Evolutionary conservation across 345 rosid genomes (phyloP), one percentile per base, ranked within the genome.

Genomic region (Gossypium thurberi): DNA sequence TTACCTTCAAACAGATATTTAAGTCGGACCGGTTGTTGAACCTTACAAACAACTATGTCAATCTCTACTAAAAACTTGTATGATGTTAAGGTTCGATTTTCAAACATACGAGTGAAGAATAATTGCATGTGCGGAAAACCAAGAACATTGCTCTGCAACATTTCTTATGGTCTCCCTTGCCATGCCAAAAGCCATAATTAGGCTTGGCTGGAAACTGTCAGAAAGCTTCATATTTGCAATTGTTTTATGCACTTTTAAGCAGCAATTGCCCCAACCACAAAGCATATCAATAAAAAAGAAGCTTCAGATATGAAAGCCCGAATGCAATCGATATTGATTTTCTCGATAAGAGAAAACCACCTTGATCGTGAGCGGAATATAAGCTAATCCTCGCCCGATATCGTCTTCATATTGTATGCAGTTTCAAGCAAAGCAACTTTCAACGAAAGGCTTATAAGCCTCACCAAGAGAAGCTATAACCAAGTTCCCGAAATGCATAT

Each of bases 291-390:
- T 21, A 28, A 28, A 23, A 47, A 66, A 23, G 3, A 33, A 33
- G 40, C 65, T 46, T 66, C 37, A 47, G 18, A 13, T 23, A 7
- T 47, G 20, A 13, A 47, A 23, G 80, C 40, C 84, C 74, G 75
- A 95, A 95, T 10, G 96, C 91, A 74, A 81, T 81, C 20, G 96
- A 90, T 76, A 92, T 92, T 84, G 88, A 78, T 77, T 95, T 96
- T 59, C 92, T 95, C 3, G 96, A 95, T 70, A 95, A 69, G 28
- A 95, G 88, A 40, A 95, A 92, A 70, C 99, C 99, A 71, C 91
- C 96, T 14, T 97, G 99, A 83, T 92, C 97, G 71, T 89, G 28
- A 90, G 89, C 79, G 88, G 79, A 64, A 90, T 82, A 77, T 83
- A 86, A 50, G 87, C 87, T 57, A 87, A 76, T 73, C 80, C 78